Conservation (phyloP, 305 asterid species). For the Rubia balearica region DNA sequence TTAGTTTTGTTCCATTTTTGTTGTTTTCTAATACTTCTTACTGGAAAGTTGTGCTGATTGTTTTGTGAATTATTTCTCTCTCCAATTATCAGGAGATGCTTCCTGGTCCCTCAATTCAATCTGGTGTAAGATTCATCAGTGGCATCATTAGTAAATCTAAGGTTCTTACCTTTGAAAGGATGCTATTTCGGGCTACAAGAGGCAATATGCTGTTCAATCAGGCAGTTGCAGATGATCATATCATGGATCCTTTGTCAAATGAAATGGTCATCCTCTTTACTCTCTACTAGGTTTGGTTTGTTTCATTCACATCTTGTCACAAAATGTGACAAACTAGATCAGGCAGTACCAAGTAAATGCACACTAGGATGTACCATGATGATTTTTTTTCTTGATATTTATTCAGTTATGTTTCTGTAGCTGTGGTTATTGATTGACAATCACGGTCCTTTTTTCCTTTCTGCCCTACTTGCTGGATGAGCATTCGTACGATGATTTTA, state of each 20-base stretch:
- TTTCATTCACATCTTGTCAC: not conserved
- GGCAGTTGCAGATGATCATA: conserved; percentile 66
- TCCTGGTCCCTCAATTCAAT: conserved; percentile 64
- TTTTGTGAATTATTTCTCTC: not conserved
- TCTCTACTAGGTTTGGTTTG: conserved; percentile 4
- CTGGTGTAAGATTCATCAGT: conserved; percentile 88
- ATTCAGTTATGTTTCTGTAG: not conserved
- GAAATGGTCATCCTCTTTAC: conserved; percentile 60
- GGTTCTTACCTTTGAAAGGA: conserved; percentile 79
- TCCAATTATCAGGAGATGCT: conserved; percentile 48
- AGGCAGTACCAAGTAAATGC: not conserved
- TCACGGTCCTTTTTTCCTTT: not conserved
- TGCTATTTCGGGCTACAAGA: conserved; percentile 94
- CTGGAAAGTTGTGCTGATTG: not conserved
- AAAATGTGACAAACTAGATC: not conserved
- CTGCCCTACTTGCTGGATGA: not conserved
- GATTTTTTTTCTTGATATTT: not conserved
- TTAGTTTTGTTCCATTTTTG: conserved; percentile 13
- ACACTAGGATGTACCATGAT: not conserved
- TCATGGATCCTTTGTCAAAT: conserved; percentile 73
- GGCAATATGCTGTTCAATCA: conserved; percentile 98
- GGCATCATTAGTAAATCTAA: conserved; percentile 85
- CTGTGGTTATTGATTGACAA: not conserved
- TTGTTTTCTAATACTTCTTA: conserved; percentile 8
- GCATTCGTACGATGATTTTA: not conserved